phyloP scores from a whole-genome alignment of 2,329 filamentous ascomycete genomes.

The Chaetomium olivaceum region DNA sequence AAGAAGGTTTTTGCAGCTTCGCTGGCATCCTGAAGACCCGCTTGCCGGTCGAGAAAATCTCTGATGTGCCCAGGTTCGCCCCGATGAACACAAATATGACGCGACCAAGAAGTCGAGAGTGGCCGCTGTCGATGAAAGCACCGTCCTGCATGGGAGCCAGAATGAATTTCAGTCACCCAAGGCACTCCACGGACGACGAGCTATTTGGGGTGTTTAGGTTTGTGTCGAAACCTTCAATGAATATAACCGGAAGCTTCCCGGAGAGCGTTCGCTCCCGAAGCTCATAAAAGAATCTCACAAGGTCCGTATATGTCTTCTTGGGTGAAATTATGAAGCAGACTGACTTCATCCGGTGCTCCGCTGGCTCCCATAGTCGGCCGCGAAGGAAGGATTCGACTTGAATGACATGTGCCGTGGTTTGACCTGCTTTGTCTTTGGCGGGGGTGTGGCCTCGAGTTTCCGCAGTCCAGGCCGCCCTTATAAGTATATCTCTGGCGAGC shows the following conservation, averaged over 20 bases:
- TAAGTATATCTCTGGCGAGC: too few species aligned
- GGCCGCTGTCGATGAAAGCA: neutral
- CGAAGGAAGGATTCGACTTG: too few species aligned
- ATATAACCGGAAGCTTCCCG: neutral
- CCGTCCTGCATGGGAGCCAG: slow-evolving; percentile 3
- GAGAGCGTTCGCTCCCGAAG: neutral
- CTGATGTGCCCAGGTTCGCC: neutral
- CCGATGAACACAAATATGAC: neutral
- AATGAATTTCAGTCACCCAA: neutral
- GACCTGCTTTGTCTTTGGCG: too few species aligned
- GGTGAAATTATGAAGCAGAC: too few species aligned
- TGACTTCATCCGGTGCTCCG: too few species aligned
- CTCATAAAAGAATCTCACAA: neutral
- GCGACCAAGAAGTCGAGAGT: neutral
- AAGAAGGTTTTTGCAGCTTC: neutral
- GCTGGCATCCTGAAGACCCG: too few species aligned
- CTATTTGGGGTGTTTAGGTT: neutral
- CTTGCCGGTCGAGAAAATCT: neutral
- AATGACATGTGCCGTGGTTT: too few species aligned
- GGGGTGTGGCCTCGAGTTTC: too few species aligned
- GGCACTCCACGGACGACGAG: neutral
- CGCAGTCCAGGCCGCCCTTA: too few species aligned
- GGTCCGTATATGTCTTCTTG: neutral
- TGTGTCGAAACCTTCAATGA: neutral
- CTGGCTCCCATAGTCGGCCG: too few species aligned